Conservation (phyloP, 75 land plant species). For the Chamaecyparis obtusa region DNA sequence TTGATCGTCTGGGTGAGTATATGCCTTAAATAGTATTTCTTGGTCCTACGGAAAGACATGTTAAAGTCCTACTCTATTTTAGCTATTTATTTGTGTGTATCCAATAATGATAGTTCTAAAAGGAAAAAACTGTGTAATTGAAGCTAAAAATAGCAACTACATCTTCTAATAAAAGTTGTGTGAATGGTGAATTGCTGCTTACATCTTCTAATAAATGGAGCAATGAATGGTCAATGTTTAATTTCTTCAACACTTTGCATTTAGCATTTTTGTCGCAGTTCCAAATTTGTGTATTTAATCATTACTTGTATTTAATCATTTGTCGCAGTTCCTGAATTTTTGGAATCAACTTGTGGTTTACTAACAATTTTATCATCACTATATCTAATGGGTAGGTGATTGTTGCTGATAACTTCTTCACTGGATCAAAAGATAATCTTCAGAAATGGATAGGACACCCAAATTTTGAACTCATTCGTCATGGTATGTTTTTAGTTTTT, state of each 20-base stretch:
- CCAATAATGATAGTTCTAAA: neutral
- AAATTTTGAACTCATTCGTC: slow-evolving; percentile 72
- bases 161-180: too few relatives aligned
- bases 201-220: too few relatives aligned
- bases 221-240: too few relatives aligned
- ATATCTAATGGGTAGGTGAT: slow-evolving; percentile 33
- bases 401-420: slow-evolving; percentile 69
- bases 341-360: neutral
- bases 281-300: too few relatives aligned
- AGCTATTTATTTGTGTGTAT: neutral
- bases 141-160: too few relatives aligned
- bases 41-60: neutral
- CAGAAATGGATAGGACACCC: slow-evolving; percentile 74
- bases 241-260: too few relatives aligned
- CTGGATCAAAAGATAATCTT: slow-evolving; percentile 70
- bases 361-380: neutral
- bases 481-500: slow-evolving; percentile 30
- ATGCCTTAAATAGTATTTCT: neutral
- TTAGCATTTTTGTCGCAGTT: too few relatives aligned
- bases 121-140: too few relatives aligned
- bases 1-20: slow-evolving; percentile 71
- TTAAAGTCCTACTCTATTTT: neutral
- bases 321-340: too few relatives aligned
- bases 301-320: too few relatives aligned
- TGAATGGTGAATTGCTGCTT: too few relatives aligned